Conservation (phyloP, 352 stramenopile genomes). For the Bremia lactucae region DNA sequence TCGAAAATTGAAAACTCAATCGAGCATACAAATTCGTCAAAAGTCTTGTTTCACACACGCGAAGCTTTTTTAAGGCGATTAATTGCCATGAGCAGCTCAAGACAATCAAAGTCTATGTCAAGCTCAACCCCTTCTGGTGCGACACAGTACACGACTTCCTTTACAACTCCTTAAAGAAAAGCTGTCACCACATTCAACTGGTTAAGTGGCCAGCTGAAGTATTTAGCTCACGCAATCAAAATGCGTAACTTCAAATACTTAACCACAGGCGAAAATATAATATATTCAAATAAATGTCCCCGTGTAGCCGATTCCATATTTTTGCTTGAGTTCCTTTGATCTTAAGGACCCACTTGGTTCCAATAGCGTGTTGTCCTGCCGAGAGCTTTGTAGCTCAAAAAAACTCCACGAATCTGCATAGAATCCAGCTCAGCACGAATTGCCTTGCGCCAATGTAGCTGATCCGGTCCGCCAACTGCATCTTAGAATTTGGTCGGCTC, state of each 20-base stretch:
- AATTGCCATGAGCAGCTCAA: slow-evolving; percentile 3
- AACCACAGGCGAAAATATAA: neutral
- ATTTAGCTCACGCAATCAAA: too few species aligned
- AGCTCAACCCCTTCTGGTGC: neutral
- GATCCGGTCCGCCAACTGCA: too few species aligned
- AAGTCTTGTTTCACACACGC: slow-evolving; percentile 6
- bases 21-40: too few species aligned
- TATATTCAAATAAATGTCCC: neutral
- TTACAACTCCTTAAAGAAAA: slow-evolving; percentile 3
- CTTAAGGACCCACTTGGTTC: too few species aligned
- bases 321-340: too few species aligned
- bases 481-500: too few species aligned
- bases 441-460: too few species aligned
- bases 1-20: neutral
- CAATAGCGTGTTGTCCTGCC: neutral
- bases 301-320: neutral
- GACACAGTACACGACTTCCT: slow-evolving; percentile 1
- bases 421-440: too few species aligned
- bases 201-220: too few species aligned
- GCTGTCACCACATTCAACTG: slow-evolving; percentile 7
- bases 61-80: slow-evolving; percentile 6
- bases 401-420: too few species aligned
- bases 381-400: neutral
- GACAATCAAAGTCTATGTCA: neutral
- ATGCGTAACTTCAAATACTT: neutral